Evolutionary conservation across 495 filamentous ascomycete species (phyloP).

Genomic region (Penicillium antarcticum): DNA sequence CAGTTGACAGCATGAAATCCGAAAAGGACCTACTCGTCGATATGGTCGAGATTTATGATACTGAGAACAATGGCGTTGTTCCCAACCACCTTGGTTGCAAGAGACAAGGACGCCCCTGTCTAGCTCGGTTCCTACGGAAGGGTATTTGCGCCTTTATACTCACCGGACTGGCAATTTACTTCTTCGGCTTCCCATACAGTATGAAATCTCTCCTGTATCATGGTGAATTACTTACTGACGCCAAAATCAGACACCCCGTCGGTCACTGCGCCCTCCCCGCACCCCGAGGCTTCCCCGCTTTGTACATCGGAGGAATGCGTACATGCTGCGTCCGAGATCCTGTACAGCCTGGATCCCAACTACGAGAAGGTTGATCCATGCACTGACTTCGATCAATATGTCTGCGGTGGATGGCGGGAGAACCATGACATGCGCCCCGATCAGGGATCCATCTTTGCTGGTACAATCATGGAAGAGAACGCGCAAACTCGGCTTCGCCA

Average conservation of each 20-base stretch:
- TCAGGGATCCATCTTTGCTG: conserved; percentile 56
- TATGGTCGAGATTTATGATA: neutral
- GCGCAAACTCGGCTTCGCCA: conserved; percentile 58
- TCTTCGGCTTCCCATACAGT: conserved; percentile 2
- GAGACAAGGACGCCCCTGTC: conserved; percentile 12
- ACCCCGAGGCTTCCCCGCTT: conserved; percentile 18
- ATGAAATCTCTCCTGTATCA: neutral
- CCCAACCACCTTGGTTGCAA: neutral
- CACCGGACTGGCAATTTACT: conserved; percentile 11
- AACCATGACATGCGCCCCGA: conserved; percentile 66
- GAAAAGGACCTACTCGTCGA: conserved; percentile 6
- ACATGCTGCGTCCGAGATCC: conserved; percentile 63
- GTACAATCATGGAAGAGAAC: conserved; percentile 57
- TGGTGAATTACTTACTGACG: neutral
- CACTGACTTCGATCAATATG: conserved; percentile 63
- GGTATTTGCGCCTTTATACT: conserved; percentile 1
- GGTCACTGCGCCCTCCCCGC: conserved; percentile 8
- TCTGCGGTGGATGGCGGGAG: conserved; percentile 65
- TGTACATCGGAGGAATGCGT: conserved; percentile 65
- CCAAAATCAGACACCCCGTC: neutral
- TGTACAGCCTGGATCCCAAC: conserved; percentile 65
- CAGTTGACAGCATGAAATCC: neutral
- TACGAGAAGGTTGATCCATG: conserved; percentile 65
- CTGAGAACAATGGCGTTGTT: conserved; percentile 7
- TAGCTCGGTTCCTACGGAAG: conserved; percentile 4